Base-by-base conservation (phyloP, 2,329 filamentous ascomycete genomes). In the Aspergillus neoniger region DNA sequence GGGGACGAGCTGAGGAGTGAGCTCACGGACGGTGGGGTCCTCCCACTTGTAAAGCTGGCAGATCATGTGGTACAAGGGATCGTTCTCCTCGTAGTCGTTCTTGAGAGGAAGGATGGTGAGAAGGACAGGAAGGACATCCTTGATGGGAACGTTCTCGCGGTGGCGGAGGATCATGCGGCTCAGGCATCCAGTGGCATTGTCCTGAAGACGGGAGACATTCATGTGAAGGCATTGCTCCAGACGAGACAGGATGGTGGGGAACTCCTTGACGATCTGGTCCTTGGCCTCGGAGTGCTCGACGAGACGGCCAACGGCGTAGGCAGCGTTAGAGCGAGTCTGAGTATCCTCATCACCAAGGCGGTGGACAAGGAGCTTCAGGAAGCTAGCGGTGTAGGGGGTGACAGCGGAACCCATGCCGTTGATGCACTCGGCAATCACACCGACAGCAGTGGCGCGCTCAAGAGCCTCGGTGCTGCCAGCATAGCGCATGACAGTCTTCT, bases 21-120 rank as follows among this genome's bases (percentile, higher is more conserved):
- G 75, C 50, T 76, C 72, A 53, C 75, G 76, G 61, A 82, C 74
- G 49, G 77, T 81, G 19, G 74, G 65, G 64, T 82, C 78, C 63
- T 81, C 77, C 72, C 76, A 78, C 66, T 80, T 80, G 71, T 81
- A 97, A 65, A 98, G 85, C 77, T 90, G 88, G 77, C 91, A 89
- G 71, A 99, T 89, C 86, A 93, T 96, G 76, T 90, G 86, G 80
- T 90, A 99, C 62, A 98, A 88, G 8, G 95, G 92, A 70, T 91
- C 91, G 79, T 99, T 98, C 85, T 98, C 95, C 78, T 97, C 92
- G 70, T 86, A 98, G 76, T 98, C 95, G 74, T 96, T 93, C 77
- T 91, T 91, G 64, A 98, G 83, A 9, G 95, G 95, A 39, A 98
- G 85, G 28, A 93, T 85, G 63, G 86, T 85, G 59, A 96, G 85